Base-by-base conservation (phyloP, 805 yeast genomes). In the Pichia phayaonensis region DNA sequence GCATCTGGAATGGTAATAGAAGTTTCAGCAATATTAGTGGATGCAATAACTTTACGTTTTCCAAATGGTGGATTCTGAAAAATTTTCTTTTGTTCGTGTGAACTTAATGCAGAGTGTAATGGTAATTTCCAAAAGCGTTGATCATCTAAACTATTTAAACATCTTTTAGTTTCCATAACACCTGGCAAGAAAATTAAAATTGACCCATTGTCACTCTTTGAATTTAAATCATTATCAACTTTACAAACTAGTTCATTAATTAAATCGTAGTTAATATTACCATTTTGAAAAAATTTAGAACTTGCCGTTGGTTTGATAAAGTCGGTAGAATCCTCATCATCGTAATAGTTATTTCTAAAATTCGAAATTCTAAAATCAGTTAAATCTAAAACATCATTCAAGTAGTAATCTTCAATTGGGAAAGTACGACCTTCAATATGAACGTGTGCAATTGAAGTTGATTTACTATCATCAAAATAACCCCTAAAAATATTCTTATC, bases 21-120 rank as follows among this genome's bases (percentile, higher is more conserved):
- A 0, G 99, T 92, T 68, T 92, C 99, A 0, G 99, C 99, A 52
- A 92, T 87, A 62, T 92, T 90, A 0, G 99, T 92, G 1, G 96
- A 80, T 0, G 86, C 92, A 13, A 92, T 90, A 39, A 92, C 77
- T 58, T 92, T 92, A 55, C 97, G 73, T 1, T 61, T 53, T 15
- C 82, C 83, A 0, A 52, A 56, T 0, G 81, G 77, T 3, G 87
- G 79, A 2, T 59, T 57, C 40, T 67, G 71, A 63, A 92, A 92
- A 1, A 90, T 95, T 36, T 74, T 72, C 44, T 83, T 81, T 61
- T 92, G 99, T 36, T 90, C 97, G 15, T 74, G 73, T 0, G 97
- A 86, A 2, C 87, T 73, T 47, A 92, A 72, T 0, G 96, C 94
- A 15, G 97, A 90, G 64, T 92, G 98, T 41, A 92, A 70, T 0